phyloP scores from a whole-genome alignment of 495 filamentous ascomycete genomes.

The Penicillium psychrofluorescens region DNA sequence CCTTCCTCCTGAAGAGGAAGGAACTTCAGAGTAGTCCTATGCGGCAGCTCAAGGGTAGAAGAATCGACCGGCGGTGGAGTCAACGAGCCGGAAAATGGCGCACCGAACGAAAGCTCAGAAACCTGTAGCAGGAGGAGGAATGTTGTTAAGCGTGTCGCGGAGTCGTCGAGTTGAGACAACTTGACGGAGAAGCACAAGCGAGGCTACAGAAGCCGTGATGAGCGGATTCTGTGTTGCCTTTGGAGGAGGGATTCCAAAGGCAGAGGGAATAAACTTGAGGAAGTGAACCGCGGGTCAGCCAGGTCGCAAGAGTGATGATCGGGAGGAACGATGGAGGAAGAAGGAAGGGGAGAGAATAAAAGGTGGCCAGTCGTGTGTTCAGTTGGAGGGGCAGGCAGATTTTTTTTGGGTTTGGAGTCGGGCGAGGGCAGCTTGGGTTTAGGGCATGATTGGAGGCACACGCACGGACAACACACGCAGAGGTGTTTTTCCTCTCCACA shows the following conservation, averaged over 20 bases:
- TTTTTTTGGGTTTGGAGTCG: too few species aligned
- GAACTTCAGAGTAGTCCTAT: conserved; percentile 93
- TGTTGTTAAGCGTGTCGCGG: conserved; percentile 59
- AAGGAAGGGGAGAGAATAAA: not conserved
- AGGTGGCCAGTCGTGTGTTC: not conserved
- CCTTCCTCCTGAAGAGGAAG: conserved; percentile 71
- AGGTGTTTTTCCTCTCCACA: too few species aligned
- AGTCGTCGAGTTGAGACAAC: conserved; percentile 59
- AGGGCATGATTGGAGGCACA: too few species aligned
- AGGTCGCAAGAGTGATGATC: conserved; percentile 13
- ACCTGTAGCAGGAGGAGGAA: conserved; percentile 63
- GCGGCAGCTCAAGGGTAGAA: conserved; percentile 82
- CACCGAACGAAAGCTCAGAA: conserved; percentile 46
- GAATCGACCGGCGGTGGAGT: conserved; percentile 48
- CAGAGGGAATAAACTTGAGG: conserved; percentile 16
- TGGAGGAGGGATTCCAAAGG: conserved; percentile 57
- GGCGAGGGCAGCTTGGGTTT: too few species aligned
- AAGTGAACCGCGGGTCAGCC: not conserved
- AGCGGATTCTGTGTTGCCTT: conserved; percentile 41
- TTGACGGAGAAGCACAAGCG: conserved; percentile 62
- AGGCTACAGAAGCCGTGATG: conserved; percentile 70
- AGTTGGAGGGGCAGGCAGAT: too few species aligned
- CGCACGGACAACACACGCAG: too few species aligned
- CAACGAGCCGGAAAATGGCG: conserved; percentile 42
- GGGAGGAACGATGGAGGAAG: conserved; percentile 1